These are phyloP conservation scores for Galerina sulciceps DNA, from an alignment of 768 basidiomycete genomes.

Conservation along the genomic window DNA sequence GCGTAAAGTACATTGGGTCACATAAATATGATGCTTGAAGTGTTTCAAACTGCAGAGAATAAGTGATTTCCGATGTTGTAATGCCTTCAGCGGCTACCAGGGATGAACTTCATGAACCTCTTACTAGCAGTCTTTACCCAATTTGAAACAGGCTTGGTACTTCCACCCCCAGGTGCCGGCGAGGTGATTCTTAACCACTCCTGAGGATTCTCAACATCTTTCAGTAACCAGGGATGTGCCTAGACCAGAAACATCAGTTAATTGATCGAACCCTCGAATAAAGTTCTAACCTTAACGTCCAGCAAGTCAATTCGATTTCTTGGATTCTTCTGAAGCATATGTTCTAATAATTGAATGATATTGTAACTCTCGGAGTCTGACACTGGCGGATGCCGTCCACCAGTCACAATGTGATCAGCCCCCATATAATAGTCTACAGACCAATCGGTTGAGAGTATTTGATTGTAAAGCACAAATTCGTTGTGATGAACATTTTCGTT, in stretches of 20 bases:
- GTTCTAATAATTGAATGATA: constrained; percentile 39
- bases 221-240: constrained; percentile 43
- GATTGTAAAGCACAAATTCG: constrained; percentile 42
- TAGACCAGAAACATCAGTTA: constrained; percentile 11
- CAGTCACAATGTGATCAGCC: constrained; percentile 36
- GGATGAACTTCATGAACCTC: constrained; percentile 30
- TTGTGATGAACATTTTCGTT: constrained; percentile 39
- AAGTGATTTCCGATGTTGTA: not conserved
- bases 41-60: not conserved
- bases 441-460: constrained; percentile 48
- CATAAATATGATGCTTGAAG: not conserved
- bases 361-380: constrained; percentile 29
- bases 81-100: constrained; percentile 15
- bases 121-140: constrained; percentile 33
- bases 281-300: constrained; percentile 35
- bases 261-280: not conserved
- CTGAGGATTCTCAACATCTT: constrained; percentile 34
- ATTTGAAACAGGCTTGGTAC: constrained; percentile 2
- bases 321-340: constrained; percentile 47
- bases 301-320: constrained; percentile 31
- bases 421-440: constrained; percentile 41
- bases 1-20: not conserved
- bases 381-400: constrained; percentile 37
- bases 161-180: constrained; percentile 13
- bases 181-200: constrained; percentile 42